phyloP scores from a whole-genome alignment of 768 basidiomycete genomes.

The Boletus rubescentipes region DNA sequence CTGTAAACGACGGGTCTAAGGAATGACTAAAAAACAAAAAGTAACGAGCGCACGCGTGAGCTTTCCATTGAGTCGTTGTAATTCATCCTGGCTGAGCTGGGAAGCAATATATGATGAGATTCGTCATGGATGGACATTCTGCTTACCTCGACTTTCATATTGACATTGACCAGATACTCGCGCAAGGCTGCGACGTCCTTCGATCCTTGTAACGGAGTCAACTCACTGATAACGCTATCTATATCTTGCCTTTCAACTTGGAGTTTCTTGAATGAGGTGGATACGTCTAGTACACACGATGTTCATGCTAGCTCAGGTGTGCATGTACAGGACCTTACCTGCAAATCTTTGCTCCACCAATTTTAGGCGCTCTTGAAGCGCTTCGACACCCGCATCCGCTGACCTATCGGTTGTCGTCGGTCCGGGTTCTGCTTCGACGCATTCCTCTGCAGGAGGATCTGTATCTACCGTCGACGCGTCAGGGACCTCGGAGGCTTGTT shows the following conservation, averaged over 20 bases:
- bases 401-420: background rate
- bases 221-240: conserved; percentile 64
- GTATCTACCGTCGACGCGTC: background rate
- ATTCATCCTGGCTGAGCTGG: conserved; percentile 74
- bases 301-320: conserved; percentile 1
- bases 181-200: conserved; percentile 65
- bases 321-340: conserved; percentile 41
- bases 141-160: conserved; percentile 69
- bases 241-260: conserved; percentile 70
- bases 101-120: background rate
- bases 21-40: background rate
- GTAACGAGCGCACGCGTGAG: conserved; percentile 59
- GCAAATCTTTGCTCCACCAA: conserved; percentile 76
- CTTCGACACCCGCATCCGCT: conserved; percentile 44
- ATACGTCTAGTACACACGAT: conserved; percentile 55
- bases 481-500: background rate
- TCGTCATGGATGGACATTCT: background rate
- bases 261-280: conserved; percentile 71
- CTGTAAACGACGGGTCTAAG: conserved; percentile 39
- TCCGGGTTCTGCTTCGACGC: background rate
- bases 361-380: conserved; percentile 62
- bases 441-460: background rate
- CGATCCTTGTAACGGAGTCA: conserved; percentile 69
- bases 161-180: conserved; percentile 67
- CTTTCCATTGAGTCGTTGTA: conserved; percentile 69